Evolutionary conservation across 2,329 filamentous ascomycete species (phyloP).

Genomic region (Ascochyta clinopodiicola): DNA sequence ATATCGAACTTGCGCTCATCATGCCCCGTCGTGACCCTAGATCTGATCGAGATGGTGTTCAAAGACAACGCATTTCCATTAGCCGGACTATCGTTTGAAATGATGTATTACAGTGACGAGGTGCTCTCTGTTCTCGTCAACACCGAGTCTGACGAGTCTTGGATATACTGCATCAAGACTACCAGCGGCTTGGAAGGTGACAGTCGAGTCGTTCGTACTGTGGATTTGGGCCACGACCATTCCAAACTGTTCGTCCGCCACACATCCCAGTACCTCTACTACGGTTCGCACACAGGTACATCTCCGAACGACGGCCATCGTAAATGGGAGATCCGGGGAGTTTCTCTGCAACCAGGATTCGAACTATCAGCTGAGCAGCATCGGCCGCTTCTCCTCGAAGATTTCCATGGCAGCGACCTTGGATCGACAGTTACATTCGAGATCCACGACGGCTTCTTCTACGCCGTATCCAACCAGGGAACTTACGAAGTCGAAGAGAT

Average conservation of each 20-base stretch:
- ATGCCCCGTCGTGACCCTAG: slow-evolving; percentile 19
- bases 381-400: slow-evolving; percentile 60
- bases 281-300: slow-evolving; percentile 66
- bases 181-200: slow-evolving; percentile 21
- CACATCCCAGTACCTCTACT: slow-evolving; percentile 66
- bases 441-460: slow-evolving; percentile 70
- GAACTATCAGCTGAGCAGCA: slow-evolving; percentile 9
- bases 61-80: not conserved
- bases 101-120: slow-evolving; percentile 44
- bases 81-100: not conserved
- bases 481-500: slow-evolving; percentile 67
- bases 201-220: slow-evolving; percentile 46
- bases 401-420: slow-evolving; percentile 69
- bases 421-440: slow-evolving; percentile 75
- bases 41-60: slow-evolving; percentile 19
- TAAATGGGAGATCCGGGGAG: slow-evolving; percentile 67
- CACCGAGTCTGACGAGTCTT: not conserved
- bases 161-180: slow-evolving; percentile 33
- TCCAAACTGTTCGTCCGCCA: slow-evolving; percentile 72
- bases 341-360: slow-evolving; percentile 23
- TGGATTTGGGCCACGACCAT: slow-evolving; percentile 39
- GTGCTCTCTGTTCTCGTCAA: slow-evolving; percentile 38
- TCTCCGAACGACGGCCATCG: slow-evolving; percentile 60
- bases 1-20: slow-evolving; percentile 63
- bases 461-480: slow-evolving; percentile 71